Evolutionary conservation across 176 grass and related monocot genomes (phyloP).

Genomic region (Poa annua): DNA sequence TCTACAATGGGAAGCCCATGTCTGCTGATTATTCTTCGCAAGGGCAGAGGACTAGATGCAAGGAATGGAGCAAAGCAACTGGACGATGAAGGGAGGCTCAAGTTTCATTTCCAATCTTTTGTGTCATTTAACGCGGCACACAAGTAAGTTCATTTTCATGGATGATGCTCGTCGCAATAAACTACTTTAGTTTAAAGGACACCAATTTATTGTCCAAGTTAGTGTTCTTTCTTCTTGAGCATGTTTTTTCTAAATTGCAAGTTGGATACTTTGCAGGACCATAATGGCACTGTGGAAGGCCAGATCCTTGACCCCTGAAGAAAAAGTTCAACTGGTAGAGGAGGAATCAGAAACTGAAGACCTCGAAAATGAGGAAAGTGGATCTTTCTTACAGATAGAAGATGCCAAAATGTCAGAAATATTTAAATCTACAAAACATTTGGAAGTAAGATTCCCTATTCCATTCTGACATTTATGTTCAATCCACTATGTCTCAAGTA

Average conservation of each 20-base stretch:
- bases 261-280: slow-evolving; percentile 63
- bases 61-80: slow-evolving; percentile 79
- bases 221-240: background rate
- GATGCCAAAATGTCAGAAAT: slow-evolving; percentile 77
- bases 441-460: slow-evolving; percentile 69
- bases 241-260: slow-evolving; percentile 31
- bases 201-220: background rate
- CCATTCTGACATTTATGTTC: slow-evolving; percentile 16
- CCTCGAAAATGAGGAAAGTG: slow-evolving; percentile 63
- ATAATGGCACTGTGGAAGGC: slow-evolving; percentile 93
- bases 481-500: slow-evolving; percentile 16
- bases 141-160: slow-evolving; percentile 62
- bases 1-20: slow-evolving; percentile 86
- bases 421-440: slow-evolving; percentile 65
- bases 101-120: slow-evolving; percentile 96
- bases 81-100: slow-evolving; percentile 78
- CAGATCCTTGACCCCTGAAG: slow-evolving; percentile 80
- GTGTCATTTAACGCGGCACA: slow-evolving; percentile 78
- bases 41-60: slow-evolving; percentile 84
- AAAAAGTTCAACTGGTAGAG: slow-evolving; percentile 84
- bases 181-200: slow-evolving; percentile 22
- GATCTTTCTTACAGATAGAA: slow-evolving; percentile 83
- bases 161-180: slow-evolving; percentile 16
- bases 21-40: slow-evolving; percentile 76
- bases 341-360: slow-evolving; percentile 79